Conservation (phyloP, 2,329 filamentous ascomycete genomes). For the Clonostachys rosea region DNA sequence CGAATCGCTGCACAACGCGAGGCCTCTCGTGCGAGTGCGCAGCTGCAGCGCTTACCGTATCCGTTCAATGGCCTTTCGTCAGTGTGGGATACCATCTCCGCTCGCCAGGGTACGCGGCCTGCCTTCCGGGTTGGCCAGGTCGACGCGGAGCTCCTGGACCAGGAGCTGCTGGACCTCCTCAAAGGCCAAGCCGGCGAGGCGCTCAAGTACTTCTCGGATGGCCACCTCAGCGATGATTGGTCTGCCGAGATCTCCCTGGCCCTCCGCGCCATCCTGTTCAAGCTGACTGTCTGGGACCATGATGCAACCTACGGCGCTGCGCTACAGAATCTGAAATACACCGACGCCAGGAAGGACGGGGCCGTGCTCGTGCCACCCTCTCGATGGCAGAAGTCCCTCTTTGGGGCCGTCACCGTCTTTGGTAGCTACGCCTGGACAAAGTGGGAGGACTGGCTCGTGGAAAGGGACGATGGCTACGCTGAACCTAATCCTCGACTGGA, state of each 20-base stretch:
- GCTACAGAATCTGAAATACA: slow-evolving; percentile 85
- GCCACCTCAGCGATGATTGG: slow-evolving; percentile 79
- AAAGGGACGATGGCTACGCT: slow-evolving; percentile 71
- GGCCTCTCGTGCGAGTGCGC: slow-evolving; percentile 46
- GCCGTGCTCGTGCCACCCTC: slow-evolving; percentile 65
- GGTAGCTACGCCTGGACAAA: slow-evolving; percentile 88
- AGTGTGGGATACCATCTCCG: slow-evolving; percentile 67
- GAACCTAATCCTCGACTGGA: slow-evolving; percentile 45
- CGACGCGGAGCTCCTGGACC: slow-evolving; percentile 90
- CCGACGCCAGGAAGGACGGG: slow-evolving; percentile 68
- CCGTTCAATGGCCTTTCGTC: slow-evolving; percentile 57
- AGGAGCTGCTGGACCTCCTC: slow-evolving; percentile 83
- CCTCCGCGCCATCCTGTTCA: slow-evolving; percentile 80
- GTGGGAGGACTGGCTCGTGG: slow-evolving; percentile 83
- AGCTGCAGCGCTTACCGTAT: slow-evolving; percentile 53
- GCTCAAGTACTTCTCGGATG: slow-evolving; percentile 77
- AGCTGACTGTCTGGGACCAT: slow-evolving; percentile 94
- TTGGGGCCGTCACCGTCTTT: slow-evolving; percentile 80
- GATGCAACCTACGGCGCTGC: slow-evolving; percentile 92
- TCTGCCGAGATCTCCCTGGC: slow-evolving; percentile 76
- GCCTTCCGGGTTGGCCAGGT: slow-evolving; percentile 93
- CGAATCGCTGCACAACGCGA: slow-evolving; percentile 44
- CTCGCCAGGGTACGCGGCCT: slow-evolving; percentile 74
- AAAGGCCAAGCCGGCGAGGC: slow-evolving; percentile 83
- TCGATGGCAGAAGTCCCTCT: slow-evolving; percentile 77